These are phyloP conservation scores for Ophiostoma sp. DNA, from an alignment of 2,329 filamentous ascomycete species.

Conservation along the genomic window DNA sequence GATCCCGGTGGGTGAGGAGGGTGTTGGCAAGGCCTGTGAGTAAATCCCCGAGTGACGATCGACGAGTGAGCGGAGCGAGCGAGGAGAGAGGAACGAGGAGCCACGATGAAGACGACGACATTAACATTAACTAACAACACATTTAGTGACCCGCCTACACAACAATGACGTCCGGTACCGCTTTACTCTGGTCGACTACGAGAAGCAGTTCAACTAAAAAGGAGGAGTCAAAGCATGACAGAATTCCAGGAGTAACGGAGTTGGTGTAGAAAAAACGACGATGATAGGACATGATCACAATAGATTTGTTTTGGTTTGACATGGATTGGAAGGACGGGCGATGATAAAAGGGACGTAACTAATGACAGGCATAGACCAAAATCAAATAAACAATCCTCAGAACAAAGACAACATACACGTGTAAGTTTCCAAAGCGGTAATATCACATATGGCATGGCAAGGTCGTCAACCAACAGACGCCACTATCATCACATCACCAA, in stretches of 20 bases:
- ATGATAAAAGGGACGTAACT: too few relatives aligned
- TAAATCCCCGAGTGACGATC: neutral
- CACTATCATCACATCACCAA: too few relatives aligned
- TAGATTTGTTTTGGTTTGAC: too few relatives aligned
- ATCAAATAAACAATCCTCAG: too few relatives aligned
- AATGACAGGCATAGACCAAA: too few relatives aligned
- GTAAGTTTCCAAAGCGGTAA: too few relatives aligned
- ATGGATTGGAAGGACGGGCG: too few relatives aligned
- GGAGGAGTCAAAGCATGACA: neutral
- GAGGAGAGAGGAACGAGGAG: too few relatives aligned
- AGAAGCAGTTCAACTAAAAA: slow-evolving; percentile 62
- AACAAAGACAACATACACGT: too few relatives aligned
- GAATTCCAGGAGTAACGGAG: neutral
- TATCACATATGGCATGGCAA: too few relatives aligned
- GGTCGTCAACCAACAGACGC: too few relatives aligned
- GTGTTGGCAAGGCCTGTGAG: slow-evolving; percentile 61
- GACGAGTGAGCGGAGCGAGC: neutral
- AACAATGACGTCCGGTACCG: slow-evolving; percentile 75
- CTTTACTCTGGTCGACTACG: slow-evolving; percentile 71
- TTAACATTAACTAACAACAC: neutral
- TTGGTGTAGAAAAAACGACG: neutral
- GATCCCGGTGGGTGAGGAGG: slow-evolving; percentile 71
- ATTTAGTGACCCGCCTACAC: slow-evolving; percentile 60
- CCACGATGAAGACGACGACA: neutral
- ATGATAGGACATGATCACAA: too few relatives aligned